Percentiles rank a stretch among this genome's conserved stretches.
Conservation (phyloP, 2,329 filamentous ascomycete genomes). For the Escovopsis weberi region DNA sequence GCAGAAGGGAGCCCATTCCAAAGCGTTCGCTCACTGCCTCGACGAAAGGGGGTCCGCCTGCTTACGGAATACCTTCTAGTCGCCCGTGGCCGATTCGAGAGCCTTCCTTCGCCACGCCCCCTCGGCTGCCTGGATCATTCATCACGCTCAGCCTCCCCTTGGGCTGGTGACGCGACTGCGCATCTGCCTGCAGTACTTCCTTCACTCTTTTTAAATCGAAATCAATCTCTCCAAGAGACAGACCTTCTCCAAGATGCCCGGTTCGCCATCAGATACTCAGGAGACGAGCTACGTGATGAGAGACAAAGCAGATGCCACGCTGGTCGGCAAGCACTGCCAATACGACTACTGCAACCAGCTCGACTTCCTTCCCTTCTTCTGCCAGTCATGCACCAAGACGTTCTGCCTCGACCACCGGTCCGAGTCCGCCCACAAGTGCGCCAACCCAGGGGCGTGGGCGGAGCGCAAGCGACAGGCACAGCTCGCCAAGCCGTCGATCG, state of each 20-base stretch:
- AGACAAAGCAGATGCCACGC: slow-evolving; percentile 57
- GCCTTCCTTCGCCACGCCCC: slow-evolving; percentile 8
- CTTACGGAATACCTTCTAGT: not conserved
- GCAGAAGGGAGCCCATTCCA: no score
- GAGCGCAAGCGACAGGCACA: slow-evolving; percentile 39
- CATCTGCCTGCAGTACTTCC: slow-evolving; percentile 12
- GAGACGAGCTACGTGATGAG: slow-evolving; percentile 58
- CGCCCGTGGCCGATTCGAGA: slow-evolving; percentile 17
- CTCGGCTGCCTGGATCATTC: slow-evolving; percentile 3
- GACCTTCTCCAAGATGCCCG: slow-evolving; percentile 31
- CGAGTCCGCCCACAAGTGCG: slow-evolving; percentile 64
- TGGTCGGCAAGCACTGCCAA: slow-evolving; percentile 85
- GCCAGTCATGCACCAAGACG: slow-evolving; percentile 71
- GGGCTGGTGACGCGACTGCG: slow-evolving; percentile 13
- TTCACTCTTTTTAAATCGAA: slow-evolving; percentile 7
- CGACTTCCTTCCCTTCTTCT: slow-evolving; percentile 90
- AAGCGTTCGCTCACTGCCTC: slow-evolving; percentile 10
- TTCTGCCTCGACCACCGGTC: slow-evolving; percentile 91
- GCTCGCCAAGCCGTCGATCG: slow-evolving; percentile 37
- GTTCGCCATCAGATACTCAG: slow-evolving; percentile 25
- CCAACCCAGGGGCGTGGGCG: slow-evolving; percentile 47
- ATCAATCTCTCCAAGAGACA: not conserved
- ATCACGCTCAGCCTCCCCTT: slow-evolving; percentile 1
- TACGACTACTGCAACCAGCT: slow-evolving; percentile 84
- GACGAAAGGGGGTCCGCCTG: not conserved